Evolutionary conservation across 306 rosid genomes (phyloP).

Genomic region (Cucurbita ficifolia): DNA sequence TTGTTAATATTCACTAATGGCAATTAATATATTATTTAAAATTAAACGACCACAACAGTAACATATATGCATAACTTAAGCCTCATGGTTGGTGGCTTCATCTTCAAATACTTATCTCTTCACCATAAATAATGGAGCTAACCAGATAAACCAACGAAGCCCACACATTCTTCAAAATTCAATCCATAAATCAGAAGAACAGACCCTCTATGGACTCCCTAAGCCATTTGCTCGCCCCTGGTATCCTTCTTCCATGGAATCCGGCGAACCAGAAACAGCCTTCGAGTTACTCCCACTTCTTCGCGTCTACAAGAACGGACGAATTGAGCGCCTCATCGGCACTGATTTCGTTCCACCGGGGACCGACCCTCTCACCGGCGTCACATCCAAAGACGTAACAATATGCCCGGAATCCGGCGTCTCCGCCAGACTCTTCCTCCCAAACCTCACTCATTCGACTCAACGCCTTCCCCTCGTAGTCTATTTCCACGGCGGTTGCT

Average conservation of each 20-base stretch:
- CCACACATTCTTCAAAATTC: not conserved
- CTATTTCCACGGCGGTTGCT: conserved; percentile 30
- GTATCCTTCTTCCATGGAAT: not conserved
- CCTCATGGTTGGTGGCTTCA: not conserved
- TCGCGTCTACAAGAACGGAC: not conserved
- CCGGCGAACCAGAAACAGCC: not conserved
- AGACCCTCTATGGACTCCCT: not conserved
- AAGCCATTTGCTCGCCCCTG: not conserved
- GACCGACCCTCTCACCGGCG: not conserved
- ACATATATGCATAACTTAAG: too few relatives aligned
- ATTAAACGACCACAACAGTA: too few relatives aligned
- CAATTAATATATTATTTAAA: too few relatives aligned
- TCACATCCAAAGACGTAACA: conserved; percentile 2
- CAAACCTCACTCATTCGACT: not conserved
- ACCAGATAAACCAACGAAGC: not conserved
- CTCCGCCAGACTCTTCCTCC: conserved; percentile 29
- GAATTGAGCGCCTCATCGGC: not conserved
- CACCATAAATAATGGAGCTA: not conserved
- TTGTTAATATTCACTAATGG: too few relatives aligned
- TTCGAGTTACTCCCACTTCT: not conserved
- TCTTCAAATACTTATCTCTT: not conserved
- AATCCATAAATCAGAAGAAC: not conserved
- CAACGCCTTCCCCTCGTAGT: conserved; percentile 24
- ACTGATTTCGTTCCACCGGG: not conserved
- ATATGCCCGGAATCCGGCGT: conserved; percentile 1